A percentile compares a stretch with the other conserved stretches of the same genome.
Conservation (phyloP, 768 basidiomycete species). For the Agrocybe pediades region DNA sequence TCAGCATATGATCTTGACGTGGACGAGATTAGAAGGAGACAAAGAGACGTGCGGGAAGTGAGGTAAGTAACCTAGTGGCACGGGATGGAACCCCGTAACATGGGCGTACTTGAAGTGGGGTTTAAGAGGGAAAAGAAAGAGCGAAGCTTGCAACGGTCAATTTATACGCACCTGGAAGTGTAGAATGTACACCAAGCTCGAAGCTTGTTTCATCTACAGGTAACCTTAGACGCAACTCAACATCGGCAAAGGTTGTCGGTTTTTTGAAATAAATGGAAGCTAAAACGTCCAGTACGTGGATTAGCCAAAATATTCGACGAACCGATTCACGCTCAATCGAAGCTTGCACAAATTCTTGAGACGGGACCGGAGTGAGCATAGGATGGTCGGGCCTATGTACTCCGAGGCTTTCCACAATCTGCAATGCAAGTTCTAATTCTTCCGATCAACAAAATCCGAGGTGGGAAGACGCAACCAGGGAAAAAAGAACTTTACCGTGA, state of each 20-base stretch:
- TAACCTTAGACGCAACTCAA: slow-evolving; percentile 60
- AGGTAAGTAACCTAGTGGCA: slow-evolving; percentile 17
- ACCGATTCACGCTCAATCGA: slow-evolving; percentile 76
- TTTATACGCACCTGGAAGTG: slow-evolving; percentile 46
- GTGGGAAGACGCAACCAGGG: slow-evolving; percentile 14
- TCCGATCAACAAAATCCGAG: slow-evolving; percentile 23
- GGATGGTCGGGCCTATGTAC: slow-evolving; percentile 66
- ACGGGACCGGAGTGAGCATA: slow-evolving; percentile 57
- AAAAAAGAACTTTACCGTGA: slow-evolving; percentile 42
- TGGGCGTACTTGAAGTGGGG: slow-evolving; percentile 11
- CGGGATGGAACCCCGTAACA: slow-evolving; percentile 15
- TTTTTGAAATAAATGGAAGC: slow-evolving; percentile 48
- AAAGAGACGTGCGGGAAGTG: slow-evolving; percentile 19
- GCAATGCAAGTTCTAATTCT: slow-evolving; percentile 58
- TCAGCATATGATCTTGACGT: slow-evolving; percentile 20
- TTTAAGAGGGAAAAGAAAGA: slow-evolving; percentile 17
- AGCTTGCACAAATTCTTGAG: slow-evolving; percentile 58
- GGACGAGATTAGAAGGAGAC: slow-evolving; percentile 19
- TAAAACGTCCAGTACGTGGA: slow-evolving; percentile 61
- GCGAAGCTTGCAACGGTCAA: slow-evolving; percentile 10
- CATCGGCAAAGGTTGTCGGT: slow-evolving; percentile 40
- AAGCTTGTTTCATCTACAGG: slow-evolving; percentile 85
- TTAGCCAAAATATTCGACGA: slow-evolving; percentile 83
- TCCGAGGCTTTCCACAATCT: slow-evolving; percentile 67
- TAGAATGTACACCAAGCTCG: slow-evolving; percentile 66